Evolutionary conservation across 306 rosid species (phyloP).

Genomic region (Lagenaria siceraria): DNA sequence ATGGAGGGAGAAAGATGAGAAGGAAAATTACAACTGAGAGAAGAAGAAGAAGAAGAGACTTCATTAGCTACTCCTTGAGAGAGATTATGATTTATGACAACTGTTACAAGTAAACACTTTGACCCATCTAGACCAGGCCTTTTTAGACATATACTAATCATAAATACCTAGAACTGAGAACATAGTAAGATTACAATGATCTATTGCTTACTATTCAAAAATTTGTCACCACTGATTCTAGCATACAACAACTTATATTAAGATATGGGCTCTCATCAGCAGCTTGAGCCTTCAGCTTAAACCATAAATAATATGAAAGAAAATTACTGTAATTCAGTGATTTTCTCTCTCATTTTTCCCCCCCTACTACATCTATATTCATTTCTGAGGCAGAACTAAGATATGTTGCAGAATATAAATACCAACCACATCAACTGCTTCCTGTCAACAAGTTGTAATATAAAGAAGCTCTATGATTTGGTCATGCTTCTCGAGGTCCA

Average conservation of each 20-base stretch:
- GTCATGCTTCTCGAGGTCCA: conserved; percentile 56
- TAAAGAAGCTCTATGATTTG: not conserved
- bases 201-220: not conserved
- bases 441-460: not conserved
- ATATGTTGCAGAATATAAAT: not conserved
- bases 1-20: too few species aligned
- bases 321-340: not conserved
- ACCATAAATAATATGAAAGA: not conserved
- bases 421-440: not conserved
- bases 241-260: not conserved
- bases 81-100: not conserved
- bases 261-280: not conserved
- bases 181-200: not conserved
- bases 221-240: not conserved
- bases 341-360: not conserved
- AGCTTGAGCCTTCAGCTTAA: not conserved
- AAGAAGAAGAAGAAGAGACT: not conserved
- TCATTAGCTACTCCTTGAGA: not conserved
- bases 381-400: not conserved
- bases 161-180: not conserved
- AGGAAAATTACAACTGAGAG: not conserved
- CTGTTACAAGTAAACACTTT: not conserved
- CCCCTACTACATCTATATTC: not conserved
- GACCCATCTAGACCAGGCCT: not conserved
- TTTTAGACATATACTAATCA: not conserved